Evolutionary conservation across 108 stramenopile species (phyloP).

Genomic region (Schizochytrium sp.): DNA sequence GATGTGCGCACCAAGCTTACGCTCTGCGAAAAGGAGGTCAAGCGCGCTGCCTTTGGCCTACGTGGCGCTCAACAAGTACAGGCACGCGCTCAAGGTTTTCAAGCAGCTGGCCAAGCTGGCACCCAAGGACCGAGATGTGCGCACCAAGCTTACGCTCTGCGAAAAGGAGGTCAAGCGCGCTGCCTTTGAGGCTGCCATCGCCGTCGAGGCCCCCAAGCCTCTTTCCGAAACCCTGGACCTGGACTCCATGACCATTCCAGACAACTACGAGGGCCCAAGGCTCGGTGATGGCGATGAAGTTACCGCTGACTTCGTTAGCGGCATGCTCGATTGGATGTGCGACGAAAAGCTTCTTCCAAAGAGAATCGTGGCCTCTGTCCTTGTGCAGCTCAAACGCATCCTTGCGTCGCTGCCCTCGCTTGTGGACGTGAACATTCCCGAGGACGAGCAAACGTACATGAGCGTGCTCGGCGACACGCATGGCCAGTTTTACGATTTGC

Average conservation of each 20-base stretch:
- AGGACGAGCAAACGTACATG: neutral
- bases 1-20: conserved; percentile 74
- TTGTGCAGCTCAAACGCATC: conserved; percentile 57
- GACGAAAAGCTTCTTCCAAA: conserved; percentile 86
- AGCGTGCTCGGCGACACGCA: conserved; percentile 91
- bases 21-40: conserved; percentile 76
- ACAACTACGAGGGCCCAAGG: conserved; percentile 77
- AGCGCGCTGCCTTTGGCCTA: conserved; percentile 86
- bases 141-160: conserved; percentile 69
- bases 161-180: conserved; percentile 76
- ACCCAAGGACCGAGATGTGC: conserved; percentile 59
- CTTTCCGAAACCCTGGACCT: conserved; percentile 61
- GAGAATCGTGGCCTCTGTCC: conserved; percentile 70
- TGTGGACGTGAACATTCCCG: conserved; percentile 63
- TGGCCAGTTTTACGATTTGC: conserved; percentile 97
- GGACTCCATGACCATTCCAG: conserved; percentile 51
- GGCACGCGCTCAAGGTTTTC: conserved; percentile 75
- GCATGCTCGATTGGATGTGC: conserved; percentile 70
- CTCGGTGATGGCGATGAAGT: conserved; percentile 45
- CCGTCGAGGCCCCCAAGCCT: conserved; percentile 30
- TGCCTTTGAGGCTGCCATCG: conserved; percentile 47
- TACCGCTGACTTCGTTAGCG: conserved; percentile 70
- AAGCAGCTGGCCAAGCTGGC: conserved; percentile 18
- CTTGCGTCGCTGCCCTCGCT: conserved; percentile 58
- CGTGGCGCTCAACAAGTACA: conserved; percentile 76